Evolutionary conservation across 169 alveolate genomes (phyloP).

Genomic region (Theileria equi): DNA sequence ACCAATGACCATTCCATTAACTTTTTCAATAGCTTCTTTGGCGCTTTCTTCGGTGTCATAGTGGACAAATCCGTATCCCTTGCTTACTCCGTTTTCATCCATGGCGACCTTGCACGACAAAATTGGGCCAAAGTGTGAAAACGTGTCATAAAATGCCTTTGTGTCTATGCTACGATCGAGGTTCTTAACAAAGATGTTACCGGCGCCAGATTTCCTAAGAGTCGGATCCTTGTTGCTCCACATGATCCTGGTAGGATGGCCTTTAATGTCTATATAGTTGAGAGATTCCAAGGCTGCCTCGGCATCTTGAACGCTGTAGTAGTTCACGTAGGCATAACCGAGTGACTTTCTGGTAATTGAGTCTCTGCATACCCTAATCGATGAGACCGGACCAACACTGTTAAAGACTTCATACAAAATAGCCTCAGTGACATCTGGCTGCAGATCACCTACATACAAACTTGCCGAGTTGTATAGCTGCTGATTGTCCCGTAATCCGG

Average conservation of each 20-base stretch:
- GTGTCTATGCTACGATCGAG: conserved; percentile 89
- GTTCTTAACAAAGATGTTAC: conserved; percentile 92
- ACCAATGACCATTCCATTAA: conserved; percentile 89
- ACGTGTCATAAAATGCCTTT: conserved; percentile 90
- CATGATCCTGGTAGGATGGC: conserved; percentile 90
- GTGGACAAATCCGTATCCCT: conserved; percentile 96
- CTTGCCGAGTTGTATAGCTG: conserved; percentile 80
- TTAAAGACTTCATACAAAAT: conserved; percentile 89
- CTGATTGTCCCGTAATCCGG: conserved; percentile 25
- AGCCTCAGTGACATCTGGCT: conserved; percentile 91
- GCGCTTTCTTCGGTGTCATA: conserved; percentile 91
- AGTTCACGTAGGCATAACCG: conserved; percentile 92
- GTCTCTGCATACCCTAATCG: conserved; percentile 91
- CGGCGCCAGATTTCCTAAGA: conserved; percentile 89
- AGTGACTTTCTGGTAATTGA: conserved; percentile 84
- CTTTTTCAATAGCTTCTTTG: conserved; percentile 86
- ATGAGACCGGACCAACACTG: conserved; percentile 90
- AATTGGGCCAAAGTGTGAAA: conserved; percentile 91
- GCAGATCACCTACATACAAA: conserved; percentile 89
- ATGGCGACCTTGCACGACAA: conserved; percentile 92
- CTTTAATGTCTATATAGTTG: conserved; percentile 88
- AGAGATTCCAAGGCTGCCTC: conserved; percentile 89
- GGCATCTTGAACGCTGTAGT: conserved; percentile 86
- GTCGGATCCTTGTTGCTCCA: conserved; percentile 92
- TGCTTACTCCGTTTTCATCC: conserved; percentile 82